Base-by-base conservation (phyloP, 2,329 filamentous ascomycete genomes). In the Fusarium tuaranense region DNA sequence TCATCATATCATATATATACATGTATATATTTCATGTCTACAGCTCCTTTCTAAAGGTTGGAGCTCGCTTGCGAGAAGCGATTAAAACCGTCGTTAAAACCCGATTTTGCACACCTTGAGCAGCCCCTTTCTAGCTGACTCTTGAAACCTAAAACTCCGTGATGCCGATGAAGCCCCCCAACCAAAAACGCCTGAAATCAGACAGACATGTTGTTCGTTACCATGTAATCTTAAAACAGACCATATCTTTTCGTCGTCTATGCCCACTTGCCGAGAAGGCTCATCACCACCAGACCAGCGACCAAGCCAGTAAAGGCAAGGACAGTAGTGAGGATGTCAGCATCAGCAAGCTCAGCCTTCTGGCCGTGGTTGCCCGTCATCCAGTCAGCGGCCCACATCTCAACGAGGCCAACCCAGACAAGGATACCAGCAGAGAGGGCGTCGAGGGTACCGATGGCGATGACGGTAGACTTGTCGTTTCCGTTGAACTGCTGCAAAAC, bases 381-480 rank as follows among this genome's bases (percentile, higher is more conserved):
- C 93, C 93, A 95, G 79, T 95, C 93, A 46, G 88, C 85, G 3
- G 92, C 92, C 90, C 92, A 92, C 92, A 95, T 95, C 83, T 95
- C 93, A 0, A 95, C 93, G 2, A 95, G 83, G 2, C 92, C 92
- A 2, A 95, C 93, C 92, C 93, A 95, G n/a, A 93, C 84, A 36
- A 95, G 85, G 53, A 96, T 94, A 32, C 93, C 93, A 0, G 93
- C 92, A 1, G 91, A 93, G 12, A 95, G 79, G 7, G 93, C 92
- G 80, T 95, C 91, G 1, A 95, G 85, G 0, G 92, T 94, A 1
- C 93, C 93, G 39, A 95, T 90, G 3, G 93, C 91, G 51, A 95
- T 82, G 46, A 95, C 86, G 0, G 93, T 95, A 2, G 87, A 86
- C 4, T 86, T 88, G 75, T 94, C 89, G 76, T 93, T 94, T 5